phyloP scores from a whole-genome alignment of 148 eudicot species.

The Polygonum maritimum region DNA sequence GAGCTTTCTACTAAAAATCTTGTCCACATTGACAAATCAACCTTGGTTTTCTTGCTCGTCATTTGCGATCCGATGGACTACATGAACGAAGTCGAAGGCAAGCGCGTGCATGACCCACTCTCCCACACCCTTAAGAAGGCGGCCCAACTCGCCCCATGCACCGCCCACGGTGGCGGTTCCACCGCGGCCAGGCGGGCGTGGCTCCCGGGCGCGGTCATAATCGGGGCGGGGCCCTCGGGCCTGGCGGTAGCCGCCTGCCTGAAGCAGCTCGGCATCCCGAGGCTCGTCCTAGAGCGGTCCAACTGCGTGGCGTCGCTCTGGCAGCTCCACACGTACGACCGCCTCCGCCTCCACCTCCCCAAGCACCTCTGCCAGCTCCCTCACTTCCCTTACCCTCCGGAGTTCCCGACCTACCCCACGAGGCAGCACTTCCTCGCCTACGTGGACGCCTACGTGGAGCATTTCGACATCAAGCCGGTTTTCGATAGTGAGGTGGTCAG shows the following conservation, averaged over 20 bases:
- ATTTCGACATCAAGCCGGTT: conserved; percentile 28
- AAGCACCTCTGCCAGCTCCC: conserved; percentile 47
- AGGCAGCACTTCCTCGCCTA: conserved; percentile 38
- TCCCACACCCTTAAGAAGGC: background rate
- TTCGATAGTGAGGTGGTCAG: conserved; percentile 23
- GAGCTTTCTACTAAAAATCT: too few species aligned
- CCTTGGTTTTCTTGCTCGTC: too few species aligned
- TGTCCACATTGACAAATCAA: too few species aligned
- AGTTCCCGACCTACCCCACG: conserved; percentile 36
- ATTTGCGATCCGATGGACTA: conserved; percentile 8
- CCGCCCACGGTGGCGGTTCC: background rate
- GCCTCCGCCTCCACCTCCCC: conserved; percentile 41
- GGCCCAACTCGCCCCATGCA: background rate
- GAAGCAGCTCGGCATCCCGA: conserved; percentile 25
- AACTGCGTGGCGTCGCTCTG: conserved; percentile 43
- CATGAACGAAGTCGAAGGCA: conserved; percentile 18
- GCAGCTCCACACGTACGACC: conserved; percentile 45
- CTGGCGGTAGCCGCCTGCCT: conserved; percentile 42
- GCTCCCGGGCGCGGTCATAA: conserved; percentile 19
- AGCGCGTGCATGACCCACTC: background rate
- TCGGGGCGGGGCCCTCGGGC: conserved; percentile 55
- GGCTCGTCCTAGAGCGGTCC: conserved; percentile 30
- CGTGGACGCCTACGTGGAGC: conserved; percentile 25
- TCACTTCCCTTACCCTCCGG: conserved; percentile 24
- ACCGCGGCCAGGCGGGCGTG: background rate